Percentiles rank a stretch among this genome's conserved stretches.
These are phyloP conservation scores for Reticulascus tulasneorum DNA, from an alignment of 2,329 filamentous ascomycete genomes.

Conservation along the genomic window DNA sequence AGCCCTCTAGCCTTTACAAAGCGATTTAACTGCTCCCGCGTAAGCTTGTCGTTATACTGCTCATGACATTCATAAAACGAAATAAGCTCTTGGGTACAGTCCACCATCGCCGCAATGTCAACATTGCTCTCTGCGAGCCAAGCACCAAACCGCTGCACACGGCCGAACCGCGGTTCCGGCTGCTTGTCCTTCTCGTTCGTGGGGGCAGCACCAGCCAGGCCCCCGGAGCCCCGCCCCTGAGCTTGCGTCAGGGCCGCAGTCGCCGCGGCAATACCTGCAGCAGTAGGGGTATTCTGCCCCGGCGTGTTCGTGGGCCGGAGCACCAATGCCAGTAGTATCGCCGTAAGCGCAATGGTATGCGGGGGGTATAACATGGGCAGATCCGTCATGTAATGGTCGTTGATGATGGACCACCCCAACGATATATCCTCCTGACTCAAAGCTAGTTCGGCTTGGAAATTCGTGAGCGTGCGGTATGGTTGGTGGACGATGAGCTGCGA, in stretches of 20 bases:
- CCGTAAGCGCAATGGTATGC: constrained; percentile 84
- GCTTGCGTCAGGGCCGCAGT: constrained; percentile 45
- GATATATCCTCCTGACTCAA: constrained; percentile 75
- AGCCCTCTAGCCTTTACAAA: constrained; percentile 56
- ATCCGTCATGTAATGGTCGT: constrained; percentile 90
- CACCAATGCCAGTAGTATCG: constrained; percentile 79
- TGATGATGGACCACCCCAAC: constrained; percentile 78
- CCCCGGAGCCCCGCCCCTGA: constrained; percentile 11
- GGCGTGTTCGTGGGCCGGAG: constrained; percentile 56
- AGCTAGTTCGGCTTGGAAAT: constrained; percentile 64
- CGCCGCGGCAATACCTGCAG: constrained; percentile 45
- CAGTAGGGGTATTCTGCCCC: constrained; percentile 26
- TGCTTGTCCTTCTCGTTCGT: constrained; percentile 45
- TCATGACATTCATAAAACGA: constrained; percentile 75
- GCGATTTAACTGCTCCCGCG: constrained; percentile 53
- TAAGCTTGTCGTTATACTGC: constrained; percentile 57
- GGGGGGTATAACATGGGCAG: constrained; percentile 81
- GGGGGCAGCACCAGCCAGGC: constrained; percentile 9
- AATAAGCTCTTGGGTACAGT: constrained; percentile 87
- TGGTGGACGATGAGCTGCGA: constrained; percentile 88
- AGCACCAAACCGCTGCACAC: constrained; percentile 62
- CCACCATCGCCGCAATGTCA: constrained; percentile 79
- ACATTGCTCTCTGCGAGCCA: constrained; percentile 86
- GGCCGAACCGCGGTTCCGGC: constrained; percentile 55
- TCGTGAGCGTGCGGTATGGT: constrained; percentile 77